Percentiles rank a stretch among this genome's conserved stretches.
Evolutionary conservation across 2,329 filamentous ascomycete genomes (phyloP).

Genomic region (Neonectria punicea): DNA sequence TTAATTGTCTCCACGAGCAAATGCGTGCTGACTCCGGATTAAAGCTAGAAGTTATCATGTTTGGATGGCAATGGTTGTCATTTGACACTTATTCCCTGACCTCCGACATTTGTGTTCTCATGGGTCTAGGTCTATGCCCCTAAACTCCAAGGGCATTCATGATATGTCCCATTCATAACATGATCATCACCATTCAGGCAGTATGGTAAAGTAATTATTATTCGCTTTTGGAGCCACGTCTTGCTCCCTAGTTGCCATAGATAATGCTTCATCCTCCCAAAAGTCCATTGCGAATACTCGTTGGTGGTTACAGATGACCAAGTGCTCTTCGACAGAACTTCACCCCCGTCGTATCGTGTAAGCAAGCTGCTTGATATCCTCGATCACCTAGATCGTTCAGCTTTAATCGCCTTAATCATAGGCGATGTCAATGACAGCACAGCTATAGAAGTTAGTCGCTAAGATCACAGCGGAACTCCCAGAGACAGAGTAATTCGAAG

Average conservation of each 20-base stretch:
- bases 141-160: neutral
- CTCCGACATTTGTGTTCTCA: neutral
- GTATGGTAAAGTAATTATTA: neutral
- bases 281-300: neutral
- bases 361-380: neutral
- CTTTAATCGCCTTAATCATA: neutral
- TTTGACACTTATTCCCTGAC: neutral
- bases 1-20: neutral
- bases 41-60: neutral
- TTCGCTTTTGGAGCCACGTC: neutral
- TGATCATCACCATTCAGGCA: neutral
- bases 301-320: neutral
- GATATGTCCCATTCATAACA: neutral
- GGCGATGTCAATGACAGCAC: neutral
- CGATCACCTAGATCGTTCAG: neutral
- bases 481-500: too few species aligned
- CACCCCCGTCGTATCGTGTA: neutral
- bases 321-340: neutral
- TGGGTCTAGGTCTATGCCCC: neutral
- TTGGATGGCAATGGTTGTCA: neutral
- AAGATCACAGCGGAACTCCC: neutral
- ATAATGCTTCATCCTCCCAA: neutral
- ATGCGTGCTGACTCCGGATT: neutral
- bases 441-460: neutral
- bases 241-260: neutral